Base-by-base conservation (phyloP, 2,329 filamentous ascomycete genomes). In the Nemania abortiva region DNA sequence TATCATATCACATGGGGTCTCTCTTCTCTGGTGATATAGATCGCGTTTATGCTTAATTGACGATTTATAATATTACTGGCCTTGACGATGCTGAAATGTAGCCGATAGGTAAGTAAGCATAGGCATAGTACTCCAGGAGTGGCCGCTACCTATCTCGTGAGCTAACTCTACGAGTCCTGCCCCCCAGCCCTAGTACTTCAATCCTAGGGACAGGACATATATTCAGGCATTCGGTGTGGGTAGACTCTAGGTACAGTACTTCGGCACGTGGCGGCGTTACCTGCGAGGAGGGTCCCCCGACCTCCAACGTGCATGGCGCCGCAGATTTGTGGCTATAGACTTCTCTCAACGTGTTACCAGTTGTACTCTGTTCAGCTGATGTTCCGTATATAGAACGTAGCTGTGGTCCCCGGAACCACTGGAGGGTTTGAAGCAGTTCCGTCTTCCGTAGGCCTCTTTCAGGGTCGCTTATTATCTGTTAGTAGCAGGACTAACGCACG, bases 191-290 rank as follows among this genome's bases (percentile, higher is more conserved):
- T 58, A n/a, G 20, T 52, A 58, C 45, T 29, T 42, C 20, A 24
- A 9, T 52, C 18, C 13, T 29, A 2, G 22, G 29, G 29, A 31
- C 42, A 22, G 47, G 34, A 57, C 15, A 20, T 22, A 59, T 54
- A 42, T n/a, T 29, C 29, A 45, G 49, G 37, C 18, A 52, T 47
- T 31, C 24, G 34, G 52, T 22, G 31, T 54, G 61, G 45, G 22
- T 63, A 59, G 47, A 58, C 34, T 29, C 47, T 39, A 53, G 49
- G 60, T 64, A 54, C 22, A 65, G 61, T 65, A 68, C 68, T 63
- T 71, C 15, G n/a, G 64, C 67, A 71, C 69, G 69, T 71, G 69
- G 69, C 64, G 63, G 66, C 54, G 69, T 71, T 71, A 67, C 67
- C 67, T 70, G 64, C 63, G 52, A 67, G 61, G 67, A 71, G 69